A percentile compares a stretch with the other conserved stretches of the same genome.
Evolutionary conservation across 345 rosid genomes (phyloP).

Genomic region (Nephelium lappaceum): DNA sequence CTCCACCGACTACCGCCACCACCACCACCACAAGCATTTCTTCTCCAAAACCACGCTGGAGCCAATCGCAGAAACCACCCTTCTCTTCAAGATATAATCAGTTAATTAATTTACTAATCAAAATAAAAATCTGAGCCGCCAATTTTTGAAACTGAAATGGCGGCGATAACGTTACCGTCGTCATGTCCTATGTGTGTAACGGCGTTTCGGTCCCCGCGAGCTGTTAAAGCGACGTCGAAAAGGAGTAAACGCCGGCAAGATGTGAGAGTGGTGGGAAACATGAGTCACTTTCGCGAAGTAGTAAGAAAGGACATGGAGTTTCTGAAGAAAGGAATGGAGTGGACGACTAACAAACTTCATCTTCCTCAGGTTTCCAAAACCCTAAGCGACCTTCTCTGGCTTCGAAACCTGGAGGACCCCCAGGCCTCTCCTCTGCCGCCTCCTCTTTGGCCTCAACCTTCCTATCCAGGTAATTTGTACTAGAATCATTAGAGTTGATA

Average conservation of each 20-base stretch:
- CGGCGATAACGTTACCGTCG: slow-evolving; percentile 33
- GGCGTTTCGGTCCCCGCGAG: slow-evolving; percentile 13
- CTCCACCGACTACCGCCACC: neutral
- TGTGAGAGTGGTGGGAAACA: slow-evolving; percentile 44
- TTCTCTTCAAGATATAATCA: neutral
- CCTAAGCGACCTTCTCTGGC: slow-evolving; percentile 74
- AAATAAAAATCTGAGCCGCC: neutral
- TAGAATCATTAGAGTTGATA: too few relatives aligned
- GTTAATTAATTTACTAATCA: neutral
- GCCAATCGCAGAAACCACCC: neutral
- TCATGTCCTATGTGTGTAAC: slow-evolving; percentile 22
- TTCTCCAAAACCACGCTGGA: neutral
- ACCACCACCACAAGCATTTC: neutral
- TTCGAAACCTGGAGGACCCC: slow-evolving; percentile 71
- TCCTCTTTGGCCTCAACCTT: slow-evolving; percentile 68
- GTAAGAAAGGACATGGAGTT: slow-evolving; percentile 66
- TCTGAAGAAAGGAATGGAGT: slow-evolving; percentile 55
- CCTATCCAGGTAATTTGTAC: slow-evolving; percentile 58
- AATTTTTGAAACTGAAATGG: slow-evolving; percentile 12
- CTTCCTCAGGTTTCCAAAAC: slow-evolving; percentile 61
- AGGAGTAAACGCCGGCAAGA: slow-evolving; percentile 29
- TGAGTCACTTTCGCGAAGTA: slow-evolving; percentile 61
- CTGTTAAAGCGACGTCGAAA: slow-evolving; percentile 34
- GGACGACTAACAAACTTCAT: slow-evolving; percentile 72
- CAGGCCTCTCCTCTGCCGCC: slow-evolving; percentile 39